Evolutionary conservation across 148 eudicot genomes (phyloP).

Genomic region (Vaccinium corymbosum): DNA sequence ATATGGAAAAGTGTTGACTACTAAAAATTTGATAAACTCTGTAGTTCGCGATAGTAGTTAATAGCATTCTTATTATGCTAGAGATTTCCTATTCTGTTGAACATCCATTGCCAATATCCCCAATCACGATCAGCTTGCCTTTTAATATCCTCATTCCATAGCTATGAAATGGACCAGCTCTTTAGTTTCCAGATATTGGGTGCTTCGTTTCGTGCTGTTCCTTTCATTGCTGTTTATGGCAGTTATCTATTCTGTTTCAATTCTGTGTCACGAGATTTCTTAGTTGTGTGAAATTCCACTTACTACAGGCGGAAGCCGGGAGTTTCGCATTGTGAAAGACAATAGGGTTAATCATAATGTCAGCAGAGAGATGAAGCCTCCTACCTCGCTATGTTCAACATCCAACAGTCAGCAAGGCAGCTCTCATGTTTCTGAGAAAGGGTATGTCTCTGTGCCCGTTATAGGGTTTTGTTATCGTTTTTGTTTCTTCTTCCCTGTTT

Average conservation of each 20-base stretch:
- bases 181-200: not conserved
- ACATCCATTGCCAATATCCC: not conserved
- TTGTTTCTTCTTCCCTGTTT: not conserved
- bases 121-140: not conserved
- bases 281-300: not conserved
- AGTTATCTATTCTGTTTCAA: not conserved
- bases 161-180: not conserved
- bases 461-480: not conserved
- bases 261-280: not conserved
- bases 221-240: not conserved
- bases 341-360: slow-evolving; percentile 60
- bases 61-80: not conserved
- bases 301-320: slow-evolving; percentile 50
- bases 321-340: slow-evolving; percentile 92
- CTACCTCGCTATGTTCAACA: slow-evolving; percentile 29
- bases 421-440: slow-evolving; percentile 35
- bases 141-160: not conserved
- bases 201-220: not conserved
- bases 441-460: slow-evolving; percentile 35
- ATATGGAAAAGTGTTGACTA: not conserved
- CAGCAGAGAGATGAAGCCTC: slow-evolving; percentile 42
- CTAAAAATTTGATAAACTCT: not conserved
- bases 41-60: not conserved
- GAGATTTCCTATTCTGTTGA: not conserved
- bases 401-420: slow-evolving; percentile 32